Conservation (phyloP, 495 filamentous ascomycete genomes). For the Penicillium angulare region DNA sequence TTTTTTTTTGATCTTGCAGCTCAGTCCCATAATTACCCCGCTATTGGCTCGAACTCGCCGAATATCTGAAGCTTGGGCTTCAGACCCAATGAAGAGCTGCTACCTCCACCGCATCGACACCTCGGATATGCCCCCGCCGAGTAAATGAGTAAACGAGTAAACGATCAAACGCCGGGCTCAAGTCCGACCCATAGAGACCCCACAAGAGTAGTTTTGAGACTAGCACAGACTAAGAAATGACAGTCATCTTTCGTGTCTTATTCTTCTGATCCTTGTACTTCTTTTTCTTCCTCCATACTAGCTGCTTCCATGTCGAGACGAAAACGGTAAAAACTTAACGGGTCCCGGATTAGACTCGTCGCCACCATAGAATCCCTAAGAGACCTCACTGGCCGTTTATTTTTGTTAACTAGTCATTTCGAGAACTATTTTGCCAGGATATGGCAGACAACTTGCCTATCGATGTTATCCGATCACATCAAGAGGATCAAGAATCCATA, state of each 20-base stretch:
- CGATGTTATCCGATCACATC: constrained; percentile 34
- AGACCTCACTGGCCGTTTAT: not conserved
- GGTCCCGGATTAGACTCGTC: not conserved
- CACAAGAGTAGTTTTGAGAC: not conserved
- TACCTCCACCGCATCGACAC: not conserved
- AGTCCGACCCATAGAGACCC: constrained; percentile 8
- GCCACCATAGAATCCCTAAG: not conserved
- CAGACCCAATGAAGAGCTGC: not conserved
- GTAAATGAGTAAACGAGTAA: not conserved
- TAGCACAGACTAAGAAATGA: constrained; percentile 5
- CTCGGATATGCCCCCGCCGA: not conserved
- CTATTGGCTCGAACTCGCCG: not conserved
- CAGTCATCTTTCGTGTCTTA: not conserved
- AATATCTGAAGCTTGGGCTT: not conserved
- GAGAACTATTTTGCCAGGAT: not conserved
- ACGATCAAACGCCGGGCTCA: constrained; percentile 14
- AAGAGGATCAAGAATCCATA: constrained; percentile 20
- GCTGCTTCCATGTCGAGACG: constrained; percentile 12
- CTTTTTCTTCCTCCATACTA: not conserved
- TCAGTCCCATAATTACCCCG: not conserved
- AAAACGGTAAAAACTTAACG: constrained; percentile 8
- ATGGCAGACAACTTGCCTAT: constrained; percentile 40
- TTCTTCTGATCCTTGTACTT: not conserved
- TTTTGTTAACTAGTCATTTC: too few relatives aligned
- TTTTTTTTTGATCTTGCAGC: not conserved